Base-by-base conservation (phyloP, 306 rosid species). In the Begonia fuchsioides region DNA sequence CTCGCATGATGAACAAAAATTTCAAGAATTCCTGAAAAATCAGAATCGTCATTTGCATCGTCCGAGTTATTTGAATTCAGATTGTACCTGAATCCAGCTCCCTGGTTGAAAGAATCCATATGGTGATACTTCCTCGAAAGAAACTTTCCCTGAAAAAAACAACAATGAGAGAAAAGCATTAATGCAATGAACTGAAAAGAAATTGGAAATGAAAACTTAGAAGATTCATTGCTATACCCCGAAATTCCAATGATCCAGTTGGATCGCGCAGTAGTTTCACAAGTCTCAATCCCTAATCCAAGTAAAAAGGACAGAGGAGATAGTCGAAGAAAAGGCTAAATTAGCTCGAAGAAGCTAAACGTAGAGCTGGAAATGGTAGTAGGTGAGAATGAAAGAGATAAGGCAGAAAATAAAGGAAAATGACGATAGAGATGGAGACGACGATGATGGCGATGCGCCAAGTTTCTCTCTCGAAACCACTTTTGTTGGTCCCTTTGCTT, bases 1-100 rank as follows among this genome's bases (percentile, higher is more conserved):
- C 79, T 73, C 60, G 96, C 96, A 69, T 87, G 78, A 55, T 80
- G 96, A 54, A 81, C 94, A 75, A 50, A 80, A 52, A 87, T 70
- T 38, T 87, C 96, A 41, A 87, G 93, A 59, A 71, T 60, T 61
- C 87, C 80, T 1, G 76, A 67, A 49, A 83, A 83, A 19, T 76
- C 77, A 0, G 53, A 62, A 38, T 67, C 93, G 7, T 15, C 69
- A 38, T 63, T 66, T 0, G 11, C 63, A 56, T 56, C 67, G 38
- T 39, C 66, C 44, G 53, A 50, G n/a, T 65, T 38, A 59, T 39
- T 57, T 10, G 80, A 52, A 52, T 60, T 70, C 15, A 83, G 76
- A 39, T 74, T 74, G 68, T 76, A 88, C 44, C 78, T 69, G 67
- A 83, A 88, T 20, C 66, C 64, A 13, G 73, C 54, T 18, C 57